phyloP scores from a whole-genome alignment of 352 stramenopile genomes.

The Phytophthora capsici region DNA sequence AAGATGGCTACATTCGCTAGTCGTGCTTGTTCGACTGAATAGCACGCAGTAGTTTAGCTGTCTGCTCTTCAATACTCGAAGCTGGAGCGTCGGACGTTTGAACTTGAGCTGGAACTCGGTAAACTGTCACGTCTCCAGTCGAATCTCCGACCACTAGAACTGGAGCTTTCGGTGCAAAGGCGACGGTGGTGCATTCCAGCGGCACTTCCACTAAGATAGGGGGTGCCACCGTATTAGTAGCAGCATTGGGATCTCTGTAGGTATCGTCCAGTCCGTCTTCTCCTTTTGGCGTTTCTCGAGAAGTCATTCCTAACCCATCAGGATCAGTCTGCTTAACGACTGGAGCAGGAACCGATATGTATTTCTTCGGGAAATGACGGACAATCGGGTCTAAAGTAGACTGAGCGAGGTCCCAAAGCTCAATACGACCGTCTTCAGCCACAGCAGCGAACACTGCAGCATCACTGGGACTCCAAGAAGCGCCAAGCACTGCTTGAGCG shows the following conservation, averaged over 20 bases:
- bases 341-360: slow-evolving; percentile 16
- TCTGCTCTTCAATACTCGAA: slow-evolving; percentile 51
- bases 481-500: slow-evolving; percentile 78
- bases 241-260: slow-evolving; percentile 18
- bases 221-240: neutral
- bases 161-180: slow-evolving; percentile 71
- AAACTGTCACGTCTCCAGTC: slow-evolving; percentile 76
- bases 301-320: slow-evolving; percentile 3
- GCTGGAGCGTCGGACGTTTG: neutral
- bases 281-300: slow-evolving; percentile 24
- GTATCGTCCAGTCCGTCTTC: slow-evolving; percentile 5
- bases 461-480: slow-evolving; percentile 88
- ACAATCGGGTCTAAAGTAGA: slow-evolving; percentile 88
- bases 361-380: slow-evolving; percentile 76
- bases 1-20: slow-evolving; percentile 13
- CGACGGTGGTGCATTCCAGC: slow-evolving; percentile 73
- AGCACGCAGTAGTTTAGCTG: slow-evolving; percentile 54
- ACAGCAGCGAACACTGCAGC: slow-evolving; percentile 88
- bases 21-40: slow-evolving; percentile 67
- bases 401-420: slow-evolving; percentile 91
- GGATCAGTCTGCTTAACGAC: slow-evolving; percentile 4
- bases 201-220: slow-evolving; percentile 45
- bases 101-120: slow-evolving; percentile 56
- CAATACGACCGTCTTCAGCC: slow-evolving; percentile 89
- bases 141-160: slow-evolving; percentile 83